A percentile compares a stretch with the other conserved stretches of the same genome.
phyloP scores from a whole-genome alignment of 345 rosid species.

The Euphorbia pulcherrima region DNA sequence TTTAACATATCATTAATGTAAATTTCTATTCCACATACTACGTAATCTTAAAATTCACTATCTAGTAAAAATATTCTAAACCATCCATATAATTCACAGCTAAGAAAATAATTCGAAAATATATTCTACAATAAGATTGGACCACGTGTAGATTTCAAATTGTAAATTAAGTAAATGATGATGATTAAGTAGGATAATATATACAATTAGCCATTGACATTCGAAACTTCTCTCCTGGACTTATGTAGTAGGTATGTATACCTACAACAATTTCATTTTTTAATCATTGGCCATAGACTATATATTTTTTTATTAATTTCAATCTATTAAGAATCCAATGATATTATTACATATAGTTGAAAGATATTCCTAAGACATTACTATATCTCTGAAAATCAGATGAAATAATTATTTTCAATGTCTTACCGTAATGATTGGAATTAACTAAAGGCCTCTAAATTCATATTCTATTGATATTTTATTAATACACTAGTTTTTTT shows the following conservation, averaged over 20 bases:
- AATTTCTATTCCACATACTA: too few species aligned
- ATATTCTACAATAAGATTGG: not conserved
- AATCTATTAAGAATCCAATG: conserved; percentile 1
- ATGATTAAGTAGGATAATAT: not conserved
- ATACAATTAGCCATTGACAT: conserved; percentile 21
- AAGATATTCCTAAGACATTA: not conserved
- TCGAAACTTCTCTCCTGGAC: conserved; percentile 7
- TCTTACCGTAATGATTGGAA: too few species aligned
- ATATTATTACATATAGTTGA: not conserved
- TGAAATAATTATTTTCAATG: not conserved
- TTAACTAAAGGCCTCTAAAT: too few species aligned
- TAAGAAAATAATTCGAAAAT: not conserved
- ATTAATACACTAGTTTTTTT: too few species aligned
- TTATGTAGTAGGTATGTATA: not conserved
- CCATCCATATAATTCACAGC: too few species aligned
- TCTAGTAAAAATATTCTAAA: too few species aligned
- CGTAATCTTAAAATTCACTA: too few species aligned
- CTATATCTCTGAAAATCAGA: not conserved
- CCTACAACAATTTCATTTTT: conserved; percentile 1
- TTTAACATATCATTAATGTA: too few species aligned
- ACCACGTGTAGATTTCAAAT: not conserved
- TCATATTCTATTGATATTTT: too few species aligned
- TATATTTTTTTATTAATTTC: not conserved
- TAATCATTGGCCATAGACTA: not conserved
- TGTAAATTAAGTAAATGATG: not conserved